These are phyloP conservation scores for Setaria italica DNA, from an alignment of 202 grass and related monocot species.

Conservation along the genomic window DNA sequence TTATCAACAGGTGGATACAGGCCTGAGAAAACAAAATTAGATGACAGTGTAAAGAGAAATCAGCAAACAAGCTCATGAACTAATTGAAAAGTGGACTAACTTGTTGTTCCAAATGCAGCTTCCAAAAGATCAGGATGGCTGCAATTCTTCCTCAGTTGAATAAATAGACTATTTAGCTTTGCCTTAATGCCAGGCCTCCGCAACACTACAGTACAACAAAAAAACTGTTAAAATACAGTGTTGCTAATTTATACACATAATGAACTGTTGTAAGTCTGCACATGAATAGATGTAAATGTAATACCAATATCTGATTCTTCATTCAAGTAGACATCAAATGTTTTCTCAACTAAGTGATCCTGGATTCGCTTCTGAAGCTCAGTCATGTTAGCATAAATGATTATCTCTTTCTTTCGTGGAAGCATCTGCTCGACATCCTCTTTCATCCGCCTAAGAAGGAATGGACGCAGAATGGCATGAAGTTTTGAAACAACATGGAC, in stretches of 20 bases:
- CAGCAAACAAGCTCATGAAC: background rate
- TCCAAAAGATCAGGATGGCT: conserved; percentile 89
- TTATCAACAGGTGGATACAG: conserved; percentile 84
- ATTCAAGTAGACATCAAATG: conserved; percentile 72
- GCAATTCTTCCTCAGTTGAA: conserved; percentile 93
- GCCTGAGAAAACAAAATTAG: conserved; percentile 31
- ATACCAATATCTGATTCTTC: conserved; percentile 64
- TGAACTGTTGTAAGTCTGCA: background rate
- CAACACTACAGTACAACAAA: conserved; percentile 49
- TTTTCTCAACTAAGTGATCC: conserved; percentile 80
- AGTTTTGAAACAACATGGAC: conserved; percentile 91
- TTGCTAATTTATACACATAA: background rate
- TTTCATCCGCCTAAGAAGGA: conserved; percentile 96
- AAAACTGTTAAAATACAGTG: conserved; percentile 9
- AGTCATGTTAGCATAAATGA: conserved; percentile 97
- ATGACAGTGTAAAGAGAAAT: conserved; percentile 32
- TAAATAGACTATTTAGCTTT: conserved; percentile 79
- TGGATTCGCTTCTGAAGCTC: conserved; percentile 86
- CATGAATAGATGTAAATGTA: background rate
- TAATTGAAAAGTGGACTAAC: conserved; percentile 48
- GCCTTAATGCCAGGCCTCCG: conserved; percentile 64
- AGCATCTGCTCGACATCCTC: conserved; percentile 94
- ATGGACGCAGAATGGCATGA: conserved; percentile 93
- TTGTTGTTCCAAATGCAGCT: conserved; percentile 54
- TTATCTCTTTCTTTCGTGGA: conserved; percentile 97